phyloP scores from a whole-genome alignment of 306 rosid species.

The Inga laurina region DNA sequence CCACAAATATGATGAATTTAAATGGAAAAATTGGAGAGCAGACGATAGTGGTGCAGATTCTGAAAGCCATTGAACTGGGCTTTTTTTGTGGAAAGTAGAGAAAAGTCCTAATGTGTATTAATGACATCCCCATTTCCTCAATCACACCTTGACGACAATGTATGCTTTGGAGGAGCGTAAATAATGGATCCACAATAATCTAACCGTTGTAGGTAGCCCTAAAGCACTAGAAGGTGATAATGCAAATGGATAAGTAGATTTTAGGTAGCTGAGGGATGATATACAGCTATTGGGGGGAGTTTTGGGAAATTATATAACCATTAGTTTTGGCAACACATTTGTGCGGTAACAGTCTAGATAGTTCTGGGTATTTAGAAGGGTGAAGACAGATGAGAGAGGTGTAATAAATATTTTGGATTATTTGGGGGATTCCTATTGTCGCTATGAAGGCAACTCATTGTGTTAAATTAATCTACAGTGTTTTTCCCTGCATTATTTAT shows the following conservation, averaged over 20 bases:
- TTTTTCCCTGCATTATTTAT: slow-evolving; percentile 6
- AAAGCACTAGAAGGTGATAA: not conserved
- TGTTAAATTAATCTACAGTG: not conserved
- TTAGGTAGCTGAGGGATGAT: not conserved
- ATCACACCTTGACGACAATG: not conserved
- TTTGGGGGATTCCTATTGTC: not conserved
- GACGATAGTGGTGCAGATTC: not conserved
- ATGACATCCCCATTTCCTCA: not conserved
- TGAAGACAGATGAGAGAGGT: not conserved
- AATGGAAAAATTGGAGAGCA: not conserved
- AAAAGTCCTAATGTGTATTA: not conserved
- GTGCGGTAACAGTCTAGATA: not conserved
- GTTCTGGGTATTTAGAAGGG: not conserved
- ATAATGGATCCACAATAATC: not conserved
- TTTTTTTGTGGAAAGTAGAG: not conserved
- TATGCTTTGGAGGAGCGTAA: not conserved
- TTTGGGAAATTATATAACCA: not conserved
- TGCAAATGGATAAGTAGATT: not conserved
- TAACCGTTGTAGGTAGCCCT: not conserved
- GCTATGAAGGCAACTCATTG: not conserved
- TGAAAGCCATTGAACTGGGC: not conserved
- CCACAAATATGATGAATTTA: not conserved
- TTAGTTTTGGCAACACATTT: not conserved
- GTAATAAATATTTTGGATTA: not conserved
- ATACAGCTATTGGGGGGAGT: not conserved